Evolutionary conservation across 83 land plant genomes (phyloP), one percentile per base, ranked within the genome.

Genomic region (Diphasiastrum complanatum): DNA sequence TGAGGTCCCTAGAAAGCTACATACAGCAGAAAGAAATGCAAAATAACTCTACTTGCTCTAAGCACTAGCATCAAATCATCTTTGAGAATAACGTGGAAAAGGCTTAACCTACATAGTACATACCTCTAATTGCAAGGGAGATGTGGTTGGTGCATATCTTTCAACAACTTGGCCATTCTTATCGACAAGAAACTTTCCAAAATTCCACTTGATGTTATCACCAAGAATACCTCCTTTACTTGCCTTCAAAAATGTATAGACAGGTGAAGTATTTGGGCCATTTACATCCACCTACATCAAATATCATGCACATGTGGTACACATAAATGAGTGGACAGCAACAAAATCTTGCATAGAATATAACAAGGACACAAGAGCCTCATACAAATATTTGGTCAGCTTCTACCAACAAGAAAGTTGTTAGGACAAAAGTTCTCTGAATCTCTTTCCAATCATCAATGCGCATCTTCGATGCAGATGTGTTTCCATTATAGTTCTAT

Each of bases 51-150:
- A n/a, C n/a, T n/a, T n/a, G n/a, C n/a, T n/a, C n/a, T n/a, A n/a
- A n/a, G n/a, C n/a, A n/a, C n/a, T n/a, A n/a, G n/a, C n/a, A n/a
- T n/a, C n/a, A n/a, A n/a, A n/a, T n/a, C n/a, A n/a, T n/a, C n/a
- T n/a, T n/a, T n/a, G n/a, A n/a, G n/a, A n/a, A n/a, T n/a, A n/a
- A n/a, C n/a, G n/a, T n/a, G n/a, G n/a, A n/a, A n/a, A n/a, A n/a
- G n/a, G n/a, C n/a, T n/a, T n/a, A n/a, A n/a, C n/a, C n/a, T n/a
- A n/a, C n/a, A n/a, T n/a, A n/a, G n/a, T n/a, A 23, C 63, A 18
- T 63, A 84, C 89, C 92, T 84, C 92, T 25, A 84, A 84, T 54
- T 86, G 85, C 49, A 78, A 73, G 50, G 91, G 91, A 0, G 82
- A 72, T 1, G 87, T 83, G 38, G 91, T 78, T 32, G 91, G 91